phyloP scores from a whole-genome alignment of 148 eudicot species.

The Linanthus parryae region DNA sequence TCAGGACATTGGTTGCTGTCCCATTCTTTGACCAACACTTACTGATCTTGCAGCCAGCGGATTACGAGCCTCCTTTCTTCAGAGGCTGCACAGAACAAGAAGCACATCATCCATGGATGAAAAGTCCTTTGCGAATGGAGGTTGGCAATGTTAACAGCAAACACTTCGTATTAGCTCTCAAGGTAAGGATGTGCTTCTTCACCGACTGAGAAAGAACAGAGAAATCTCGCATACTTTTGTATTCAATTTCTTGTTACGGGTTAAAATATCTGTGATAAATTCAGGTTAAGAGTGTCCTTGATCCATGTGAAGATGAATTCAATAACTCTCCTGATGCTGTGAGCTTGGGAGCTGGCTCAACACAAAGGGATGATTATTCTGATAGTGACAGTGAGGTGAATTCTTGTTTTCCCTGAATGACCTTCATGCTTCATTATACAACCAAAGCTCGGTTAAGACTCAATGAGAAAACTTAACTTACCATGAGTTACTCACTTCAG shows the following conservation, averaged over 20 bases:
- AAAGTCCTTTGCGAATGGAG: slow-evolving; percentile 77
- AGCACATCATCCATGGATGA: slow-evolving; percentile 62
- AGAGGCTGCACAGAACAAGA: slow-evolving; percentile 82
- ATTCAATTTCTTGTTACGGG: not conserved
- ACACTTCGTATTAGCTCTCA: slow-evolving; percentile 75
- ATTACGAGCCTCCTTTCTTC: slow-evolving; percentile 97
- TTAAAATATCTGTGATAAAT: not conserved
- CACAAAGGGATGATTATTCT: slow-evolving; percentile 49
- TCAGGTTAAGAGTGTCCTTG: slow-evolving; percentile 95
- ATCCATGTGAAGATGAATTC: slow-evolving; percentile 97
- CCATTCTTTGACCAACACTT: not conserved
- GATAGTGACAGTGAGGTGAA: slow-evolving; percentile 26
- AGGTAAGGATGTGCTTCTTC: slow-evolving; percentile 61
- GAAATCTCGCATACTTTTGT: too few species aligned
- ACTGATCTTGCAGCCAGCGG: slow-evolving; percentile 56
- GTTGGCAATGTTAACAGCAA: slow-evolving; percentile 93
- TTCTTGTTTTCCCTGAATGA: not conserved
- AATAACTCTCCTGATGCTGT: slow-evolving; percentile 56
- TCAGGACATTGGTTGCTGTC: too few species aligned
- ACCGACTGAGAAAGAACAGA: slow-evolving; percentile 3
- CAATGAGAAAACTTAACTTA: not conserved
- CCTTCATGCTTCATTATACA: not conserved
- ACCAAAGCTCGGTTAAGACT: not conserved
- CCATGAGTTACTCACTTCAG: slow-evolving; percentile 25
- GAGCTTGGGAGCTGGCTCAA: slow-evolving; percentile 81